Base-by-base conservation (phyloP, 2,329 filamentous ascomycete genomes). In the Emmonsia crescens region DNA sequence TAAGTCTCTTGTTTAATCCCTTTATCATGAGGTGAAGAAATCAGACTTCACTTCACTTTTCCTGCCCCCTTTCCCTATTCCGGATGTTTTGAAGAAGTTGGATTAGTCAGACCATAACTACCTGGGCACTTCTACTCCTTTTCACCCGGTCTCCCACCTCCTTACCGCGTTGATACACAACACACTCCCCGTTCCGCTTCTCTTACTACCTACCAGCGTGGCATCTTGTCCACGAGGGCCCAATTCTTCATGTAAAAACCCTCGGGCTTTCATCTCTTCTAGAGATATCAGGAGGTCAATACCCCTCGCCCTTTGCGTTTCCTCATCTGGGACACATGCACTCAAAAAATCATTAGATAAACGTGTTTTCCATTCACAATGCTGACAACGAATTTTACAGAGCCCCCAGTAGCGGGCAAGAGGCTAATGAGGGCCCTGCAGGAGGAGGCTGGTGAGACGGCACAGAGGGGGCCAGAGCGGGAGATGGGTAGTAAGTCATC, bases 391-490 rank as follows among this genome's bases (percentile, higher is more conserved):
- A 33, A 52, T 56, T 64, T 64, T 49, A 63, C 62, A 38, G 65
- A 66, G 38, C 64, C 62, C 24, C 66, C 66, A 27, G 65, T 64
- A 38, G 67, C 66, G 33, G 67, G 67, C n/a, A 66, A 57, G 57
- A 67, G 65, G 29, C 66, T 69, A 10, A 62, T 64, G 24, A 64
- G 62, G 21, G 64, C 65, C 14, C 58, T 67, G 40, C 59, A 40
- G 36, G 64, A 66, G 40, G 27, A 33, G 27, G 40, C 48, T 19
- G 19, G 33, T 2, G 48, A 27, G 21, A 38, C 27, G 21, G 4
- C n/a, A 12, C 31, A 42, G n/a, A 2, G 24, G 19, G 48, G 24
- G 6, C 48, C 42, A 9, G 36, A 52, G 55, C 27, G 55, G 16
- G 55, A 57, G 27, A 31, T 57, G 40, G 40, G 38, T 6, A 33